These are phyloP conservation scores for Leccinum broughii DNA, from an alignment of 768 basidiomycete species.

Conservation along the genomic window DNA sequence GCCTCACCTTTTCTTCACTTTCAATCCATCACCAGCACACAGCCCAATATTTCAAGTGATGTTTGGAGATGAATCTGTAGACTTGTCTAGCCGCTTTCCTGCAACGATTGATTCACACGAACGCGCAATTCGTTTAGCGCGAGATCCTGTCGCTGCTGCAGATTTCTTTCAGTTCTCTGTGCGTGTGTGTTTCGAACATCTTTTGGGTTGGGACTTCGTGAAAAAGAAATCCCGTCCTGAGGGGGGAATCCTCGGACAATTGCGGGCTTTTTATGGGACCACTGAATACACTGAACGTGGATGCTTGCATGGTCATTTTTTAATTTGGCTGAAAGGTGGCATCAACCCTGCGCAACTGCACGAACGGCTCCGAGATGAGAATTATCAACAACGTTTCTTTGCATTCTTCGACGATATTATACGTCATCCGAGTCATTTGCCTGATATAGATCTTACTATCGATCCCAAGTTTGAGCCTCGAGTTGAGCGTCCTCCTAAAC, in stretches of 20 bases:
- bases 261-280: conserved; percentile 32
- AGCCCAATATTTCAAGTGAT: conserved; percentile 35
- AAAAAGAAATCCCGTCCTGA: conserved; percentile 8
- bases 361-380: conserved; percentile 6
- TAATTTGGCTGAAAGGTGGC: conserved; percentile 31
- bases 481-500: neutral
- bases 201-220: neutral
- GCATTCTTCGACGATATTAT: conserved; percentile 32
- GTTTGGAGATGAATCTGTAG: conserved; percentile 19
- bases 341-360: conserved; percentile 36
- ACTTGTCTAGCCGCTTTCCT: neutral
- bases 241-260: conserved; percentile 33
- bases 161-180: conserved; percentile 35
- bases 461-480: conserved; percentile 3
- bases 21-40: conserved; percentile 24
- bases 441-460: conserved; percentile 22
- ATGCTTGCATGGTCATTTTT: conserved; percentile 34
- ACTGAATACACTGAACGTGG: conserved; percentile 31
- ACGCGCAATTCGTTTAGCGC: conserved; percentile 25
- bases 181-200: conserved; percentile 18
- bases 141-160: conserved; percentile 37
- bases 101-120: neutral
- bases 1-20: conserved; percentile 28
- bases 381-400: conserved; percentile 21
- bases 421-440: conserved; percentile 27